A percentile compares a stretch with the other conserved stretches of the same genome.
These are phyloP conservation scores for Phytophthora agathidicida DNA, from an alignment of 352 stramenopile genomes.

Conservation along the genomic window DNA sequence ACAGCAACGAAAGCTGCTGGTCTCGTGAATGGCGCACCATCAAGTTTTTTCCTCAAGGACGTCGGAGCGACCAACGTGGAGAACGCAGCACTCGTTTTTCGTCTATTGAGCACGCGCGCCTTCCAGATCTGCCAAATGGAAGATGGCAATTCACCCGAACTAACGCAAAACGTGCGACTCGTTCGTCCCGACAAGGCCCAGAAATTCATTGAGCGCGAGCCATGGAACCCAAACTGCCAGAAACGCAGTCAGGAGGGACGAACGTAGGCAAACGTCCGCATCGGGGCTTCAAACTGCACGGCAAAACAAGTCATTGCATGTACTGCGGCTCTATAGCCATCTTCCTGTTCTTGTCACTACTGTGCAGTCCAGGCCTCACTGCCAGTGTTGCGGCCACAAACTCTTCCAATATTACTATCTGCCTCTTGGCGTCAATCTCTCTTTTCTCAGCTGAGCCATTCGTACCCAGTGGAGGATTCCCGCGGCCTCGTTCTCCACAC, in stretches of 20 bases:
- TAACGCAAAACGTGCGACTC: conserved; percentile 87
- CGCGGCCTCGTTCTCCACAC: no score
- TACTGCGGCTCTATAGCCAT: no score
- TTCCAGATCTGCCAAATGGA: conserved; percentile 88
- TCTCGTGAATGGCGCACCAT: conserved; percentile 40
- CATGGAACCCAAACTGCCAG: conserved; percentile 49
- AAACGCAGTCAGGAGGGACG: conserved; percentile 9
- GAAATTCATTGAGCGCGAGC: conserved; percentile 21
- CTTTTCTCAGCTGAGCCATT: no score
- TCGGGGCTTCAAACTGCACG: no score
- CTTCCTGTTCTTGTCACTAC: no score
- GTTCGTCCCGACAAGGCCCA: conserved; percentile 52
- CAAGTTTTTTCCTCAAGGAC: conserved; percentile 81
- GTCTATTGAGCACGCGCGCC: conserved; percentile 75
- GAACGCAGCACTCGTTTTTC: conserved; percentile 64
- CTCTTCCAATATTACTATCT: no score
- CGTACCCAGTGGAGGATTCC: no score
- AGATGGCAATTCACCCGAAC: conserved; percentile 73
- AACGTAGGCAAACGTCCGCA: conserved; percentile 3
- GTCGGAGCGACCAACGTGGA: conserved; percentile 70
- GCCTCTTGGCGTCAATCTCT: no score
- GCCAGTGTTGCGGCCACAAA: no score
- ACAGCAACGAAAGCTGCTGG: conserved; percentile 43
- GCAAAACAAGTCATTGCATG: no score
- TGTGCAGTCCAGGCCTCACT: no score